Conservation (phyloP, 371 early-diverging fungal species). For the Ordospora colligata region DNA sequence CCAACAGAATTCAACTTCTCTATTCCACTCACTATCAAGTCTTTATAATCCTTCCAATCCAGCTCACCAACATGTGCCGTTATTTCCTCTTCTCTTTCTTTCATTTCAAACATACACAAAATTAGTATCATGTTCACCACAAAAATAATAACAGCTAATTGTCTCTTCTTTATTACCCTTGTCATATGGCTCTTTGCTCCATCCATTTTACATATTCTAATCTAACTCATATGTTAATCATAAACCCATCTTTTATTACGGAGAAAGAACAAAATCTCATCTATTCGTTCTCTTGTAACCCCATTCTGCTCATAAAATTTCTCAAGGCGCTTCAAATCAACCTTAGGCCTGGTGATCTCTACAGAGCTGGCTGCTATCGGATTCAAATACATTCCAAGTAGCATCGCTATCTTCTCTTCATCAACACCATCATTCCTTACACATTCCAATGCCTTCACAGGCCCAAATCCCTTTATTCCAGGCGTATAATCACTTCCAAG, state of each 20-base stretch:
- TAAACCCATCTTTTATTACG: too few relatives aligned
- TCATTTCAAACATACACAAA: not conserved
- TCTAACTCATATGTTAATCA: too few relatives aligned
- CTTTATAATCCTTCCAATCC: not conserved
- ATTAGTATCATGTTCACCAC: not conserved
- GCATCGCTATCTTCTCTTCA: not conserved
- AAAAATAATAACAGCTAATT: not conserved
- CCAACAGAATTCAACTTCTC: not conserved
- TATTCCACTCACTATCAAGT: not conserved
- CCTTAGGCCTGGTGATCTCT: not conserved
- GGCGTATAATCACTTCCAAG: conserved; percentile 91
- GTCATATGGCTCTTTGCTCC: not conserved
- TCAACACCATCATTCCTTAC: conserved; percentile 60
- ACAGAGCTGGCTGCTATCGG: not conserved
- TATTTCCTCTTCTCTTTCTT: not conserved
- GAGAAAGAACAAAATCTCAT: not conserved
- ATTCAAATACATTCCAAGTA: conserved; percentile 10
- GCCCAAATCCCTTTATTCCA: conserved; percentile 85
- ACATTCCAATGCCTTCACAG: conserved; percentile 78
- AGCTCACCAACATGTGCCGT: not conserved
- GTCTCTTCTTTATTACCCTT: conserved; percentile 3
- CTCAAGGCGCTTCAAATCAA: not conserved
- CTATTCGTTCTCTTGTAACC: not conserved
- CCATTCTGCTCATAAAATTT: not conserved
- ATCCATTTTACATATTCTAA: too few relatives aligned